These are phyloP conservation scores for Starmera quercuum DNA, from an alignment of 805 yeast genomes.

Conservation along the genomic window DNA sequence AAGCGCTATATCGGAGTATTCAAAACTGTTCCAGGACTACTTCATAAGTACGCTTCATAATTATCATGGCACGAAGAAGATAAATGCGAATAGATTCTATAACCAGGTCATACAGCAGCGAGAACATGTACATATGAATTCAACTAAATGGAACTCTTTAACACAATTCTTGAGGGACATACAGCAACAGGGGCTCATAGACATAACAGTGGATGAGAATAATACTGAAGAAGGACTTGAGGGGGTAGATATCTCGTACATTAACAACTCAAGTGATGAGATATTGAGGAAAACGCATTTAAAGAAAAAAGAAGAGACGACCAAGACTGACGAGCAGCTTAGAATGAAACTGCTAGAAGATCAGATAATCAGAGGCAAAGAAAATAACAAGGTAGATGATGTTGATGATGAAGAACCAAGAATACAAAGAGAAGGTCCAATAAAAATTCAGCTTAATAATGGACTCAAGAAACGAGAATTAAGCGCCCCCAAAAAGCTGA, in stretches of 20 bases:
- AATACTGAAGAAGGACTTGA: constrained; percentile 26
- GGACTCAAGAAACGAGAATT: constrained; percentile 7
- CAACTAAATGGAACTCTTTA: constrained; percentile 73
- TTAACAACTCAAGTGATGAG: constrained; percentile 48
- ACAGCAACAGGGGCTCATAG: constrained; percentile 47
- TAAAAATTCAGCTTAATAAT: constrained; percentile 8
- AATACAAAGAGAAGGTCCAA: constrained; percentile 3
- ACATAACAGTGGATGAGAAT: constrained; percentile 32
- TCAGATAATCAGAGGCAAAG: constrained; percentile 43
- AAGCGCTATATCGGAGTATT: constrained; percentile 48
- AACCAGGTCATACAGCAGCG: constrained; percentile 81
- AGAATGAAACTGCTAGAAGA: constrained; percentile 34
- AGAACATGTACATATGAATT: constrained; percentile 84
- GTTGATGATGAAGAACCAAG: background rate
- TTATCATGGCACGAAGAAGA: constrained; percentile 73
- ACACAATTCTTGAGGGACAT: constrained; percentile 60
- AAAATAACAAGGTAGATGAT: background rate
- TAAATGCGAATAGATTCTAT: constrained; percentile 80
- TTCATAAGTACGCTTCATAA: constrained; percentile 56
- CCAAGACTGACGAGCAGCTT: constrained; percentile 39
- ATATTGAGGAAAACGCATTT: constrained; percentile 30
- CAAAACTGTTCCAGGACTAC: constrained; percentile 50
- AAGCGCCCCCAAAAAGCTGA: constrained; percentile 6
- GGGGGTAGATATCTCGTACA: constrained; percentile 39
- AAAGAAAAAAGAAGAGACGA: constrained; percentile 26